Percentiles rank a stretch among this genome's conserved stretches.
Evolutionary conservation across 495 filamentous ascomycete genomes (phyloP).

Genomic region (Aspergillus baeticus): DNA sequence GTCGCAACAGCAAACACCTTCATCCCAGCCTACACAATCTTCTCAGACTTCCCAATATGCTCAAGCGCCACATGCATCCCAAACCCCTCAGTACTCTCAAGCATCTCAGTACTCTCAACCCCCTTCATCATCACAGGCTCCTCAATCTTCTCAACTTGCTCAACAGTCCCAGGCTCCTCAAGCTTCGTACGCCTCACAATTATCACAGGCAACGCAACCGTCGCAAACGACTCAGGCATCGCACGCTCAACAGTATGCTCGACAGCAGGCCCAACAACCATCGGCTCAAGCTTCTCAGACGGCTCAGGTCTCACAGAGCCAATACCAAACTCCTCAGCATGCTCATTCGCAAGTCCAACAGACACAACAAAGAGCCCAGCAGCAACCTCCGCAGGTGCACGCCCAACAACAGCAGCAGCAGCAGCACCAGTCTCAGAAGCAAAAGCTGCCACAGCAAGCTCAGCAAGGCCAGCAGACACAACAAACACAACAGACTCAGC

Average conservation of each 20-base stretch:
- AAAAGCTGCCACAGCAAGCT: slow-evolving; percentile 20
- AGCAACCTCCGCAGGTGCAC: slow-evolving; percentile 9
- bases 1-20: slow-evolving; percentile 24
- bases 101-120: not conserved
- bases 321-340: not conserved
- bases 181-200: not conserved
- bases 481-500: slow-evolving; percentile 1
- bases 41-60: not conserved
- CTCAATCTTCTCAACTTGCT: not conserved
- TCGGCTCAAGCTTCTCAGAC: not conserved
- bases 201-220: not conserved
- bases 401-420: slow-evolving; percentile 16
- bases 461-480: slow-evolving; percentile 9
- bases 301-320: not conserved
- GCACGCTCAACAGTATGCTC: not conserved
- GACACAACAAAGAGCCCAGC: slow-evolving; percentile 5
- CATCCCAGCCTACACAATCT: not conserved
- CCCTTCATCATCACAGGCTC: not conserved
- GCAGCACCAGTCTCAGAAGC: slow-evolving; percentile 13
- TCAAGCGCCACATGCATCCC: not conserved
- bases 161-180: not conserved
- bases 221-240: not conserved
- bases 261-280: not conserved
- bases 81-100: not conserved
- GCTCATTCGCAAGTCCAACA: slow-evolving; percentile 17